Evolutionary conservation across 2,329 filamentous ascomycete genomes (phyloP), one percentile per base, ranked within the genome.

Genomic region (Stachybotrys echinatus): DNA sequence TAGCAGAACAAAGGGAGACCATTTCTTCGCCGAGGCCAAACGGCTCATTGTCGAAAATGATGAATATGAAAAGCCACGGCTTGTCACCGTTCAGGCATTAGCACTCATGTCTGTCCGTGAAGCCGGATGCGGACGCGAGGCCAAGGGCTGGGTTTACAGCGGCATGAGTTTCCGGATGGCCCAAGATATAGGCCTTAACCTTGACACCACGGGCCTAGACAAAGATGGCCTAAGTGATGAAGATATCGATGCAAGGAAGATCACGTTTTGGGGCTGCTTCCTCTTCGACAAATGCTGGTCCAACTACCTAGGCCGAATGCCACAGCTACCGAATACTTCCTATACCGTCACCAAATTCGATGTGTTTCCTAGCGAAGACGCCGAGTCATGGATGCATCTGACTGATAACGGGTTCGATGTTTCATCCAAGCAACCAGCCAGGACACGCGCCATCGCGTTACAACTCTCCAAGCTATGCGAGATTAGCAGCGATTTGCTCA

Each of bases 241-340:
- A 44, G 92, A 96, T 66, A 81, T 95, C 38, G 94, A 99, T 69
- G 92, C 91, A 3, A 79, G 94, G 38, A 80, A 89, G 48, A 86
- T 97, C 40, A 97, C 94, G 0, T 97, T 96, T 63, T 97, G 94
- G 94, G 94, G 94, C 6, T 96, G 92, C 65, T 97, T 94, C 67
- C 72, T 96, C n/a, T 95, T 97, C 65, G 94, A 99, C 73, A 97
- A 96, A 77, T 95, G 90, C 67, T 97, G 92, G 92, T 96, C 92
- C 46, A 97, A 96, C 65, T 97, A 97, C 60, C 80, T 97, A 22
- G 92, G 94, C 45, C 86, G 94, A 42, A 76, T 96, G 54, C 92
- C 94, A 12, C 92, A 96, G 66, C 74, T 97, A 12, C 86, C 89
- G 0, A 85, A 83, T 40, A 83, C 84, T 23, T 88, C 88, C 7